Conservation (phyloP, 163 green algal genomes). For the Coccomyxa subellipsoidea region DNA sequence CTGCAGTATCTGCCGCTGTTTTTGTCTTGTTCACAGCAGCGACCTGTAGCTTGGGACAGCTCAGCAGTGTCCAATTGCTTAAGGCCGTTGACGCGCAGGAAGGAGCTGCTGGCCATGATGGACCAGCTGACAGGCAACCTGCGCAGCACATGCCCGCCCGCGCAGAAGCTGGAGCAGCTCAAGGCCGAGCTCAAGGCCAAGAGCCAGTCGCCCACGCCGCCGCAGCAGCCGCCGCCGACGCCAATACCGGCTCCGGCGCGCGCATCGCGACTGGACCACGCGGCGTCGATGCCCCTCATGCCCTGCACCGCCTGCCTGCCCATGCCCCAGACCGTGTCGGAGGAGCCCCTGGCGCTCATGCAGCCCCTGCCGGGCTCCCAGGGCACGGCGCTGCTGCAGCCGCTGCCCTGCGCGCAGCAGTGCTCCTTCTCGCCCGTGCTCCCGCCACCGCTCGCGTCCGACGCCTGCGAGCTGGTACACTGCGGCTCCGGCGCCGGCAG, state of each 20-base stretch:
- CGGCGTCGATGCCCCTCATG: not conserved
- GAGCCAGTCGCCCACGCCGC: not conserved
- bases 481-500: not conserved
- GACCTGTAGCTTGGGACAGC: too few relatives aligned
- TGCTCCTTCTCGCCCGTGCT: not conserved
- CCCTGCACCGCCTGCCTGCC: not conserved
- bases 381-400: conserved; percentile 1
- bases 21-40: too few relatives aligned
- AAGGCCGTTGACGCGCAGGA: conserved; percentile 5
- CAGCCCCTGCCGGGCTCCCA: not conserved
- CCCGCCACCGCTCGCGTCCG: not conserved
- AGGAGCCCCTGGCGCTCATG: not conserved
- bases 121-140: conserved; percentile 13
- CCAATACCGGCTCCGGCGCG: not conserved
- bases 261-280: not conserved
- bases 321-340: not conserved
- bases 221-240: not conserved
- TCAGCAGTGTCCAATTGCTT: too few relatives aligned
- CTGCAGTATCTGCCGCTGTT: too few relatives aligned
- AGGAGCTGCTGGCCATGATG: conserved; percentile 12
- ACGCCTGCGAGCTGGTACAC: not conserved
- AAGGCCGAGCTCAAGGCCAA: not conserved
- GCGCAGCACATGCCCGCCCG: too few relatives aligned
- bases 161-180: not conserved
- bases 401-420: not conserved